Evolutionary conservation across 176 grass and related monocot species (phyloP).

Genomic region (Oryza glumipatula): DNA sequence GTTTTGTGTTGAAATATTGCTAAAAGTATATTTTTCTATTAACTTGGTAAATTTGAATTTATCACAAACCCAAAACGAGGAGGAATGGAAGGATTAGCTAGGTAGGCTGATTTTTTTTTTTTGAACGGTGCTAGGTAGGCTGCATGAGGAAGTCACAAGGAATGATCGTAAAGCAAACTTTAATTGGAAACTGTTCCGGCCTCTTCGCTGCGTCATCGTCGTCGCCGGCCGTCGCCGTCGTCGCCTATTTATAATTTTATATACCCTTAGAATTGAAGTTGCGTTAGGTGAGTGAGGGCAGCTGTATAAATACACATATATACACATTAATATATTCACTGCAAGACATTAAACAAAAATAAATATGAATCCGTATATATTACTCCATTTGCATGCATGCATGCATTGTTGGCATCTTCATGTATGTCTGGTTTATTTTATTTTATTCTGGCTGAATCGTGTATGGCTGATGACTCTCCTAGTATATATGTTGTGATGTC

Average conservation of each 20-base stretch:
- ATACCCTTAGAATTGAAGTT: no score
- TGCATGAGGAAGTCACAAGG: neutral
- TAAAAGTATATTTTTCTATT: no score
- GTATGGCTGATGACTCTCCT: neutral
- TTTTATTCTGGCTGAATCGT: no score
- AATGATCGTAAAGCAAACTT: neutral
- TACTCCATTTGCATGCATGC: neutral
- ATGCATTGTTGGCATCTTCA: neutral
- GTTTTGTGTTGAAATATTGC: no score
- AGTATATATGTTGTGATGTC: neutral
- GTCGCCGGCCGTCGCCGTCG: neutral
- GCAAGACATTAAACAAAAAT: neutral
- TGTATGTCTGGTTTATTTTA: neutral
- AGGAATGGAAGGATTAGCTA: no score
- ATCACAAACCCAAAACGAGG: no score
- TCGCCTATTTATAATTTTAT: neutral
- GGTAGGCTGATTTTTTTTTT: neutral
- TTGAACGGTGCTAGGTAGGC: neutral
- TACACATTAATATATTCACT: neutral
- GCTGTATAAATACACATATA: no score
- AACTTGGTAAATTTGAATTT: no score
- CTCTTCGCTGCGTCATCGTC: neutral
- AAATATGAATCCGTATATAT: no score
- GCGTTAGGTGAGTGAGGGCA: neutral
- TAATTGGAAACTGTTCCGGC: neutral